Conservation (phyloP, 2,329 filamentous ascomycete genomes). For the Ophiognomonia clavigignenti-juglandacearum region DNA sequence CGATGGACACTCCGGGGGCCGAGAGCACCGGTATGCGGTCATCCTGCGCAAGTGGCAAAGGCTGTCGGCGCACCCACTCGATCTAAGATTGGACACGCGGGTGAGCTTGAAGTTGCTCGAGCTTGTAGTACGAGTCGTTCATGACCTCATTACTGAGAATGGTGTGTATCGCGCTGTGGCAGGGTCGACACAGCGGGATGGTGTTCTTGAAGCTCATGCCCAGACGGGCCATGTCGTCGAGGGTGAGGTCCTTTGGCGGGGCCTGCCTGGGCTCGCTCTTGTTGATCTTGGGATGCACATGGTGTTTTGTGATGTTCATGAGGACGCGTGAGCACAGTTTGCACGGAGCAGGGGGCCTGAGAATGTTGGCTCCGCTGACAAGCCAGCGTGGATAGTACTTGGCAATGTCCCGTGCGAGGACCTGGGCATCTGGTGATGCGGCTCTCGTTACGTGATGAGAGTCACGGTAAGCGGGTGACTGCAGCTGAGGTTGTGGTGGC, state of each 20-base stretch:
- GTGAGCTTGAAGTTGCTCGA: not conserved
- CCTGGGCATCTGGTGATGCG: no score
- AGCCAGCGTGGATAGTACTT: no score
- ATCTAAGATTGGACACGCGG: not conserved
- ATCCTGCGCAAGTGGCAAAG: not conserved
- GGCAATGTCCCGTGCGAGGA: no score
- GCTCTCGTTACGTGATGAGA: no score
- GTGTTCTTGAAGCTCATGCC: not conserved
- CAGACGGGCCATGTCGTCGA: no score
- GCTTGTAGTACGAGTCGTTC: not conserved
- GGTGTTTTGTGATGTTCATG: not conserved
- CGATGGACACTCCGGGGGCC: no score
- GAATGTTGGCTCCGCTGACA: no score
- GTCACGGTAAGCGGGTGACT: no score
- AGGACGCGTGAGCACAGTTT: not conserved
- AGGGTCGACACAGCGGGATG: not conserved
- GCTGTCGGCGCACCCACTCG: not conserved
- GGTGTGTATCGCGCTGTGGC: not conserved
- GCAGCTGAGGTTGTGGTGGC: no score
- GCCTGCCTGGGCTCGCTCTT: not conserved
- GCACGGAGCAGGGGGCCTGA: not conserved
- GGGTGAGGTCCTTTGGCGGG: no score
- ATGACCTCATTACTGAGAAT: not conserved
- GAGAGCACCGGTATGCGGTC: no score
- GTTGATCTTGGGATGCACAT: not conserved